phyloP scores from a whole-genome alignment of 2,329 filamentous ascomycete genomes.

The Aspergillus sojae region DNA sequence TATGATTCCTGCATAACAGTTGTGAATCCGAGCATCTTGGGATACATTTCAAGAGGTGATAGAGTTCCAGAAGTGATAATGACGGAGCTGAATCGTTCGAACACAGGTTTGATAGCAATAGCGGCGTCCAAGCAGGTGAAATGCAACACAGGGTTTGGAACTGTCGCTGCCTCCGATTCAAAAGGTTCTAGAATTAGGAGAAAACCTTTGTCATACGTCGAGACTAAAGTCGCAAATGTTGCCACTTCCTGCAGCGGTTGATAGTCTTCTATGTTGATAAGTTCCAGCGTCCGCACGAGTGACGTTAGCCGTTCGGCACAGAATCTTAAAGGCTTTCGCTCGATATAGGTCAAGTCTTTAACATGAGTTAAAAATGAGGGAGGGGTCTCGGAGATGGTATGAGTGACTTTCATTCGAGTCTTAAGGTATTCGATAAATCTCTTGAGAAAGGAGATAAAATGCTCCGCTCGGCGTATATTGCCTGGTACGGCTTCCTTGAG shows the following conservation, averaged over 20 bases:
- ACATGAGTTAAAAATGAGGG: constrained; percentile 90
- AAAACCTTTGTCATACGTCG: constrained; percentile 96
- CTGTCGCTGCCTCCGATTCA: constrained; percentile 91
- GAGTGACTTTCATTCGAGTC: constrained; percentile 96
- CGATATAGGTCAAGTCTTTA: constrained; percentile 95
- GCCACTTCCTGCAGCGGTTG: constrained; percentile 96
- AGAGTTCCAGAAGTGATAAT: constrained; percentile 98
- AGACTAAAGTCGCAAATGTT: constrained; percentile 92
- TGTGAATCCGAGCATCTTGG: constrained; percentile 93
- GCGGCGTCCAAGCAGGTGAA: constrained; percentile 96
- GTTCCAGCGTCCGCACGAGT: constrained; percentile 88
- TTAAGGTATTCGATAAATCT: constrained; percentile 97
- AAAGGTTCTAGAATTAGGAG: constrained; percentile 95
- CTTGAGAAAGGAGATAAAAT: constrained; percentile 93
- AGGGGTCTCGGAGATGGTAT: constrained; percentile 96
- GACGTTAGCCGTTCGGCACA: constrained; percentile 94
- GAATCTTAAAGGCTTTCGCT: constrained; percentile 89
- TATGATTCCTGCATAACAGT: constrained; percentile 97
- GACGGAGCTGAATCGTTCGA: constrained; percentile 95
- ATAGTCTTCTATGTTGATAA: constrained; percentile 98
- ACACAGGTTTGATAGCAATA: constrained; percentile 96
- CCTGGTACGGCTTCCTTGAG: constrained; percentile 95
- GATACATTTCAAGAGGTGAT: constrained; percentile 97
- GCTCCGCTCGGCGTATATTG: constrained; percentile 92
- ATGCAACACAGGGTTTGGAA: constrained; percentile 95